Conservation (phyloP, 345 rosid genomes). For the Carallia pectinifolia region DNA sequence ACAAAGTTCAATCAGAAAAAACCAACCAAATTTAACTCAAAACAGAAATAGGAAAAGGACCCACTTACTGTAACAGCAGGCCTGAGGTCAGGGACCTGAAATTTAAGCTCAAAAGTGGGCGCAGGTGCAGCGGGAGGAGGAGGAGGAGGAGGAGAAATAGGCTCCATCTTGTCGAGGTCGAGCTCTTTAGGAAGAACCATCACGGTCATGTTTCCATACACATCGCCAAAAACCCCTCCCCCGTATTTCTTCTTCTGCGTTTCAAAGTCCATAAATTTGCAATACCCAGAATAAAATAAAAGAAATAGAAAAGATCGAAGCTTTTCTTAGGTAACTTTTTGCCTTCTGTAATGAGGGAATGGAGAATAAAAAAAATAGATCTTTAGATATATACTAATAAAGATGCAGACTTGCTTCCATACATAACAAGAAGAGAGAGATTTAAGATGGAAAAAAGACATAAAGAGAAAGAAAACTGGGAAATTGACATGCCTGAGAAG, state of each 20-base stretch:
- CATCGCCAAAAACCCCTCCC: slow-evolving; percentile 49
- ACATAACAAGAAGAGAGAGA: neutral
- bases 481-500: slow-evolving; percentile 34
- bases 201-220: slow-evolving; percentile 32
- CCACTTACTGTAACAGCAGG: slow-evolving; percentile 46
- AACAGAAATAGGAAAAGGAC: neutral
- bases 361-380: neutral
- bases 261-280: slow-evolving; percentile 40
- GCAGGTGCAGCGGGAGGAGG: slow-evolving; percentile 16
- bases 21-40: neutral
- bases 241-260: slow-evolving; percentile 46
- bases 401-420: neutral
- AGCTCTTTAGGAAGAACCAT: slow-evolving; percentile 67
- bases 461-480: neutral
- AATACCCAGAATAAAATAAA: neutral
- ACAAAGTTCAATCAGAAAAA: neutral
- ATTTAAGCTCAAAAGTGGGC: slow-evolving; percentile 49
- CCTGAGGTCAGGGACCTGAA: slow-evolving; percentile 61
- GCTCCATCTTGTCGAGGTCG: slow-evolving; percentile 45
- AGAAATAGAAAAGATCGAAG: neutral
- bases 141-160: slow-evolving; percentile 16
- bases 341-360: neutral
- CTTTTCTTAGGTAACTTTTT: no score
- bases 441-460: neutral
- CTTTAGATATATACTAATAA: neutral